Evolutionary conservation across 495 filamentous ascomycete species (phyloP).

Genomic region (Clohesyomyces aquaticus): DNA sequence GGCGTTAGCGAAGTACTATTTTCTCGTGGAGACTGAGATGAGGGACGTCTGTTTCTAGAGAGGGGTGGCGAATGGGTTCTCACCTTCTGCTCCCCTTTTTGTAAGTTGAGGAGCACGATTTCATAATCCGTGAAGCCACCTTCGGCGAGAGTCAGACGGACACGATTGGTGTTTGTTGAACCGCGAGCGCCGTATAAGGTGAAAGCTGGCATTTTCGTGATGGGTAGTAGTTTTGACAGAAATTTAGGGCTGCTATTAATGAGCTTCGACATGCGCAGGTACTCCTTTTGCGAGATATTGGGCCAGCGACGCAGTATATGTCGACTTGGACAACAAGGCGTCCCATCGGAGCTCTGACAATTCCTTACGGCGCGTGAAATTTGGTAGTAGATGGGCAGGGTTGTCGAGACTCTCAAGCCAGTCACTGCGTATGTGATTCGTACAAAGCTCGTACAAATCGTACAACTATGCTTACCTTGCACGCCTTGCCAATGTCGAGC

Average conservation of each 20-base stretch:
- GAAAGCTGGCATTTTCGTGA: slow-evolving; percentile 29
- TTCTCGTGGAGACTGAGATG: slow-evolving; percentile 1
- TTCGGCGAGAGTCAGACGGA: slow-evolving; percentile 30
- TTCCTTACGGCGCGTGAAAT: too few relatives aligned
- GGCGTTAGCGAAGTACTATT: slow-evolving; percentile 14
- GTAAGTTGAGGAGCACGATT: slow-evolving; percentile 20
- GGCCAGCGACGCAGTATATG: slow-evolving; percentile 23
- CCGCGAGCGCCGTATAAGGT: slow-evolving; percentile 25
- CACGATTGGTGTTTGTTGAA: slow-evolving; percentile 25
- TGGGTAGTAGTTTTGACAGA: slow-evolving; percentile 17
- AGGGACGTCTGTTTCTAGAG: not conserved
- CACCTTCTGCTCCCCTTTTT: slow-evolving; percentile 30
- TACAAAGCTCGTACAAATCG: too few relatives aligned
- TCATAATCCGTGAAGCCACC: slow-evolving; percentile 30
- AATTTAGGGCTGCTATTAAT: slow-evolving; percentile 20
- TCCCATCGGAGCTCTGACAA: not conserved
- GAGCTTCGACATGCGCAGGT: slow-evolving; percentile 24
- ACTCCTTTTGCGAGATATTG: slow-evolving; percentile 8
- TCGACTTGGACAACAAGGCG: slow-evolving; percentile 8
- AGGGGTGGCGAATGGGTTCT: not conserved
- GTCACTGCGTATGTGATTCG: too few relatives aligned
- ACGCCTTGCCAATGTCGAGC: too few relatives aligned
- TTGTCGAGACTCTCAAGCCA: too few relatives aligned
- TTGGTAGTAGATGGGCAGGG: too few relatives aligned
- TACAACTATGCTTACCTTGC: too few relatives aligned